Evolutionary conservation across 2,329 filamentous ascomycete genomes (phyloP).

Genomic region (Ophidiomyces ophidiicola): DNA sequence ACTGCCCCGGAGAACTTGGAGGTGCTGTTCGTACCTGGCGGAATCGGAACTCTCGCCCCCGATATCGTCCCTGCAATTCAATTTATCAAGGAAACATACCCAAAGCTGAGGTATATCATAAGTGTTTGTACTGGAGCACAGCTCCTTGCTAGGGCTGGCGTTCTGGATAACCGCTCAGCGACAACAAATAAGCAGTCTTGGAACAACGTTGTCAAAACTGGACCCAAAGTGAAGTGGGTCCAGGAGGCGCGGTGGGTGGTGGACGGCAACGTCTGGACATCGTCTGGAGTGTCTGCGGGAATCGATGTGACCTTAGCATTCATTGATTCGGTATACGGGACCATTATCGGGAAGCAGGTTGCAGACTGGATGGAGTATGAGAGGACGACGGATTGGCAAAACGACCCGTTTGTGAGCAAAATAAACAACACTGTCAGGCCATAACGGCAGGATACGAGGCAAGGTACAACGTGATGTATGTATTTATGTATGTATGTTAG

Average conservation of each 20-base stretch:
- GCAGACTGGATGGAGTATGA: slow-evolving; percentile 48
- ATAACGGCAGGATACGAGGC: too few relatives aligned
- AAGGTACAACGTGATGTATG: too few relatives aligned
- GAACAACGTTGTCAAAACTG: slow-evolving; percentile 36
- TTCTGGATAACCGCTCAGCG: slow-evolving; percentile 48
- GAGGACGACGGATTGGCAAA: slow-evolving; percentile 38
- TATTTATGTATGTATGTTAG: too few relatives aligned
- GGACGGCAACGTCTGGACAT: slow-evolving; percentile 56
- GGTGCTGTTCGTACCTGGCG: slow-evolving; percentile 8
- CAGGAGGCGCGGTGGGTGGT: slow-evolving; percentile 50
- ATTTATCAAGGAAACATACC: slow-evolving; percentile 37
- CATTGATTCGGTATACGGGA: slow-evolving; percentile 43
- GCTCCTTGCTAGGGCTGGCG: slow-evolving; percentile 46
- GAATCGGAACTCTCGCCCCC: slow-evolving; percentile 41
- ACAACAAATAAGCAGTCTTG: slow-evolving; percentile 56
- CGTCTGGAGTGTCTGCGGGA: slow-evolving; percentile 51
- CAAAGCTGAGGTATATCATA: slow-evolving; percentile 43
- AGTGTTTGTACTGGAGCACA: slow-evolving; percentile 56
- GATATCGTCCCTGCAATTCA: slow-evolving; percentile 29
- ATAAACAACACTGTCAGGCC: too few relatives aligned
- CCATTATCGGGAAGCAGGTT: slow-evolving; percentile 38
- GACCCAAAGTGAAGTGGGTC: slow-evolving; percentile 48
- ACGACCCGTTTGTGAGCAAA: slow-evolving; percentile 52
- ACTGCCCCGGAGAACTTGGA: slow-evolving; percentile 1
- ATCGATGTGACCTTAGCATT: slow-evolving; percentile 51